These are phyloP conservation scores for Arthrobotrys sphaeroides DNA, from an alignment of 2,329 filamentous ascomycete genomes.

Conservation along the genomic window DNA sequence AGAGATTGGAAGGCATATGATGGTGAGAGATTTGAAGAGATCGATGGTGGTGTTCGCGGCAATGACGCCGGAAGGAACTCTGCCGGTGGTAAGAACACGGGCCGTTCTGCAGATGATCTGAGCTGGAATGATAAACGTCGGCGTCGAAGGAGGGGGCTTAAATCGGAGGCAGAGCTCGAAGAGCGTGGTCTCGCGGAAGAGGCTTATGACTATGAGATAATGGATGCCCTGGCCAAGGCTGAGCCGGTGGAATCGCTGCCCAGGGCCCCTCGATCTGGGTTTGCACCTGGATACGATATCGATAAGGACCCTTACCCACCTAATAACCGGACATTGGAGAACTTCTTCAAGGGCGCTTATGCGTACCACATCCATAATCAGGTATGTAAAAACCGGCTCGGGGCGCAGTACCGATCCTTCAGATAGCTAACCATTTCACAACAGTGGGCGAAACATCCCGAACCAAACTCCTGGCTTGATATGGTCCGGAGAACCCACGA, in stretches of 20 bases:
- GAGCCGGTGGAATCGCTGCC: too few relatives aligned
- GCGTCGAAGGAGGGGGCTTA: slow-evolving; percentile 3
- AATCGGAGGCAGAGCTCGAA: background rate
- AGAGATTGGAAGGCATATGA: slow-evolving; percentile 68
- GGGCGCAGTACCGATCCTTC: background rate
- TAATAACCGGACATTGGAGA: slow-evolving; percentile 68
- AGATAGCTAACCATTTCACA: slow-evolving; percentile 3
- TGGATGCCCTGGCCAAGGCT: too few relatives aligned
- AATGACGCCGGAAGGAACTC: slow-evolving; percentile 37
- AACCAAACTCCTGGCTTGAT: slow-evolving; percentile 68
- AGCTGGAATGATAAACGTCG: slow-evolving; percentile 28
- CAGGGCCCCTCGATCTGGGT: too few relatives aligned
- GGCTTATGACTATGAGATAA: slow-evolving; percentile 56
- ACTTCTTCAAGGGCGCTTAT: slow-evolving; percentile 69
- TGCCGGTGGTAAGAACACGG: background rate
- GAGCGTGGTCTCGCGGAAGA: slow-evolving; percentile 59
- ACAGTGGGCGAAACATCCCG: slow-evolving; percentile 68
- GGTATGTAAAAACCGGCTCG: slow-evolving; percentile 60
- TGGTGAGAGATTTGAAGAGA: slow-evolving; percentile 62
- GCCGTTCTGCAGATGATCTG: slow-evolving; percentile 50
- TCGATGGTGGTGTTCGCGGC: slow-evolving; percentile 56
- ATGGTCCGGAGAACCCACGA: slow-evolving; percentile 67
- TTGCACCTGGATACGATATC: slow-evolving; percentile 61
- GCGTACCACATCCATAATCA: slow-evolving; percentile 70
- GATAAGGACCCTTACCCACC: slow-evolving; percentile 67